Conservation (phyloP, 164 flowering plant genomes). For the Platanus orientalis region DNA sequence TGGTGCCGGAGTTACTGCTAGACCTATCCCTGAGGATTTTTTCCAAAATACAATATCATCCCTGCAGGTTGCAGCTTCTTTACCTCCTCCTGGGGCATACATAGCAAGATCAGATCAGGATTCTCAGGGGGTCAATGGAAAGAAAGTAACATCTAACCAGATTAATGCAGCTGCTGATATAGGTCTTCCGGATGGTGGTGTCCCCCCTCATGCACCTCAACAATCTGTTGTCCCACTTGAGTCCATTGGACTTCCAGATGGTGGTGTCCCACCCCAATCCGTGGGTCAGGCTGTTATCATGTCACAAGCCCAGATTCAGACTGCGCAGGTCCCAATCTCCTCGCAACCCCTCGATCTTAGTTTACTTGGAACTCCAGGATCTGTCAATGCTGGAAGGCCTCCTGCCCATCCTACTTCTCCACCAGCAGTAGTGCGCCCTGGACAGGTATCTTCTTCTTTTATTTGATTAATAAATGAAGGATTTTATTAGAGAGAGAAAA, state of each 20-base stretch:
- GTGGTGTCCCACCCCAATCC: conserved; percentile 88
- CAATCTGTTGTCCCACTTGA: conserved; percentile 39
- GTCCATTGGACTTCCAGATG: conserved; percentile 80
- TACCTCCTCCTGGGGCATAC: conserved; percentile 71
- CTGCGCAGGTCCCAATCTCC: conserved; percentile 31
- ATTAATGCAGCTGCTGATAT: conserved; percentile 32
- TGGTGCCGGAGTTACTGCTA: conserved; percentile 54
- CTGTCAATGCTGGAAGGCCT: conserved; percentile 46
- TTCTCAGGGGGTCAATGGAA: conserved; percentile 35
- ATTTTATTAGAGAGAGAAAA: too few relatives aligned
- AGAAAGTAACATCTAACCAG: conserved; percentile 34
- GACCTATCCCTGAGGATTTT: conserved; percentile 97
- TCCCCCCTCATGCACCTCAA: conserved; percentile 64
- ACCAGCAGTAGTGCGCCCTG: conserved; percentile 83
- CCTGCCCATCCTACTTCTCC: conserved; percentile 45
- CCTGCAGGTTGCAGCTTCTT: conserved; percentile 74
- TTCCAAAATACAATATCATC: conserved; percentile 95
- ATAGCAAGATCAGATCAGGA: conserved; percentile 51
- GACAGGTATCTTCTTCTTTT: conserved; percentile 55
- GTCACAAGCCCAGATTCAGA: conserved; percentile 38
- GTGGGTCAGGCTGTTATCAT: conserved; percentile 27
- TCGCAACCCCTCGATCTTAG: conserved; percentile 92
- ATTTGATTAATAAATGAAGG: background rate
- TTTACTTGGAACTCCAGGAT: conserved; percentile 61
- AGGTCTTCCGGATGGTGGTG: conserved; percentile 76